Evolutionary conservation across 1,284 basidiomycete genomes (phyloP).

Genomic region (Ceratobasidium sp.): DNA sequence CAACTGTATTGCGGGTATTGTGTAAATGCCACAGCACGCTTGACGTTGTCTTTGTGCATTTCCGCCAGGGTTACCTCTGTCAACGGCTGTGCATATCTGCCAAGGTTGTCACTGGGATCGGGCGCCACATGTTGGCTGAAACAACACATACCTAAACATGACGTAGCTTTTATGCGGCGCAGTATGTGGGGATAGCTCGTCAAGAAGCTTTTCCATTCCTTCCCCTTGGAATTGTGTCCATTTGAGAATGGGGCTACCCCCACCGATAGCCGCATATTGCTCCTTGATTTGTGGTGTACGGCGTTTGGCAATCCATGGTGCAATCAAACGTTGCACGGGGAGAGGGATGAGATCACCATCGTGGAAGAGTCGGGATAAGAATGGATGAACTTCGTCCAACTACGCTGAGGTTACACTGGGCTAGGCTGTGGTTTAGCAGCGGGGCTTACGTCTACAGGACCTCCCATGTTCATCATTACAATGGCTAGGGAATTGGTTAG

Average conservation of each 20-base stretch:
- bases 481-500: slow-evolving; percentile 70
- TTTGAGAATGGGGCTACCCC: slow-evolving; percentile 95
- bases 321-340: slow-evolving; percentile 90
- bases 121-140: not conserved
- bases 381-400: slow-evolving; percentile 89
- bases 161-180: slow-evolving; percentile 98
- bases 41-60: slow-evolving; percentile 93
- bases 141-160: slow-evolving; percentile 80
- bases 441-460: slow-evolving; percentile 84
- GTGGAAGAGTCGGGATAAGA: slow-evolving; percentile 93
- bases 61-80: slow-evolving; percentile 86
- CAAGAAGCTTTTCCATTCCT: slow-evolving; percentile 90
- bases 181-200: slow-evolving; percentile 91
- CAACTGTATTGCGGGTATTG: slow-evolving; percentile 99
- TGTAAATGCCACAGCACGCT: slow-evolving; percentile 94
- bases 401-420: slow-evolving; percentile 55
- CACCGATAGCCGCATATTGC: slow-evolving; percentile 96
- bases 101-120: slow-evolving; percentile 38
- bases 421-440: slow-evolving; percentile 10
- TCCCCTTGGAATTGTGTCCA: slow-evolving; percentile 93
- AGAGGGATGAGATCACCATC: slow-evolving; percentile 97
- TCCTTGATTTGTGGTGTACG: slow-evolving; percentile 95
- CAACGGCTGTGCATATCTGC: slow-evolving; percentile 82
- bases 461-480: slow-evolving; percentile 99
- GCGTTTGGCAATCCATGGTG: slow-evolving; percentile 89